A percentile compares a stretch with the other conserved stretches of the same genome.
Evolutionary conservation across 2,329 filamentous ascomycete species (phyloP).

Genomic region (Sclerotinia nivalis): DNA sequence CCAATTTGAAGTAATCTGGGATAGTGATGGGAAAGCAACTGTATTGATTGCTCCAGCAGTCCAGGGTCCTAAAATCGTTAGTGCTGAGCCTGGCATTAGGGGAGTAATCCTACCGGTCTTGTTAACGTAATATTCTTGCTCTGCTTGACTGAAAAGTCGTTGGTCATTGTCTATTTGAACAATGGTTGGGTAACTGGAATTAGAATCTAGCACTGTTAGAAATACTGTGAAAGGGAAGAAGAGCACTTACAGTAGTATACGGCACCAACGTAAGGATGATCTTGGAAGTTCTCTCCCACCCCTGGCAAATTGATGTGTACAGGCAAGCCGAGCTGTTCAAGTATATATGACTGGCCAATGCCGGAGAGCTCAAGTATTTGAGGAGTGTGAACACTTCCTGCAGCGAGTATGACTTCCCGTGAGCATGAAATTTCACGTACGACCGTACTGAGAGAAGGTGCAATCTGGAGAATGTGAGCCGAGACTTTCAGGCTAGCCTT

Average conservation of each 20-base stretch:
- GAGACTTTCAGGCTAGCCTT: not conserved
- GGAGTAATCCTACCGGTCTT: conserved; percentile 30
- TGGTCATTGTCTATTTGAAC: conserved; percentile 30
- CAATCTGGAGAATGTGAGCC: conserved; percentile 28
- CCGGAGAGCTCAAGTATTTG: conserved; percentile 55
- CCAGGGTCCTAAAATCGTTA: conserved; percentile 19
- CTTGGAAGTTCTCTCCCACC: conserved; percentile 54
- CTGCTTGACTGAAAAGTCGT: conserved; percentile 26
- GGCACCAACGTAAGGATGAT: conserved; percentile 45
- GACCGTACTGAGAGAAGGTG: conserved; percentile 30
- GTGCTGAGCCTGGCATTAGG: not conserved
- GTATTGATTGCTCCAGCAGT: conserved; percentile 37
- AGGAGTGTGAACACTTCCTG: conserved; percentile 53
- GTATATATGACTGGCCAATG: conserved; percentile 48
- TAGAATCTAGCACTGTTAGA: conserved; percentile 31
- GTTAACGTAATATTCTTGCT: conserved; percentile 36
- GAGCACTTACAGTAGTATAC: conserved; percentile 33
- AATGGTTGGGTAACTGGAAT: conserved; percentile 32
- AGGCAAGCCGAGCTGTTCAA: conserved; percentile 47
- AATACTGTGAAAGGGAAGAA: too few species aligned
- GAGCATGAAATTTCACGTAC: conserved; percentile 42
- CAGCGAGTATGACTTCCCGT: conserved; percentile 55
- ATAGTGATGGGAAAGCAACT: conserved; percentile 36
- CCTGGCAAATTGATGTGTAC: conserved; percentile 49
- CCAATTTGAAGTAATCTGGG: conserved; percentile 30